Base-by-base conservation (phyloP, 2,329 filamentous ascomycete species). In the Aspergillus ochraceus region DNA sequence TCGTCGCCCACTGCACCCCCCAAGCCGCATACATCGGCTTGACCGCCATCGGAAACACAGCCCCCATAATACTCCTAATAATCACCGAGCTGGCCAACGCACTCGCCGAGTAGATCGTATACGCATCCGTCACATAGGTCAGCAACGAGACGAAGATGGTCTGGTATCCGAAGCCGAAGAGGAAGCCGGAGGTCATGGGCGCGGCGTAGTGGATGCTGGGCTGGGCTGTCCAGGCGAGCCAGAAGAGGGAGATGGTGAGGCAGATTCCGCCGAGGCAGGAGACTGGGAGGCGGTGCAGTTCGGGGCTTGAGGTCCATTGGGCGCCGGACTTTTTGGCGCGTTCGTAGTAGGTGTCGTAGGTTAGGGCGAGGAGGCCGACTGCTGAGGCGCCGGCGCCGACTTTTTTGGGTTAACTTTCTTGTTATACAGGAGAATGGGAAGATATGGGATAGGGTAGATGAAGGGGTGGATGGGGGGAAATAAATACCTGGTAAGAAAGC, bases 221-320 rank as follows among this genome's bases (percentile, higher is more conserved):
- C 5, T 75, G 76, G 1, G 86, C 79, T 1, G 83, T 81, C 83
- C 83, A 89, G 20, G 85, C 87, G 17, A 89, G 80, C 88, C 60
- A 86, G 71, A 64, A 89, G 12, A 73, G 62, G 22, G 66, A 68
- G 49, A 69, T 79, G 32, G 85, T 80, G 1, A 86, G 83, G 47
- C 90, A 77, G 0, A 89, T 88, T 0, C 90, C 89, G 1, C 88
- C 90, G 19, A 91, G 67, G 69, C 86, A 89, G 4, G 89, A 90
- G 2, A 93, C 79, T 0, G 90, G 90, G 0, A 94, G 80, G 1
- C 90, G 85, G 6, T 87, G 84, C 69, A 86, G 88, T 70, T 93
- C 72, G 84, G 70, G 65, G 4, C 64, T 65, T 26, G 77, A 76
- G 0, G 85, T 79, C 88, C 89, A 92, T 1, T 77, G 63, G 2